Evolutionary conservation across 352 stramenopile species (phyloP), one percentile per base, ranked within the genome.

Genomic region (Albugo laibachii): DNA sequence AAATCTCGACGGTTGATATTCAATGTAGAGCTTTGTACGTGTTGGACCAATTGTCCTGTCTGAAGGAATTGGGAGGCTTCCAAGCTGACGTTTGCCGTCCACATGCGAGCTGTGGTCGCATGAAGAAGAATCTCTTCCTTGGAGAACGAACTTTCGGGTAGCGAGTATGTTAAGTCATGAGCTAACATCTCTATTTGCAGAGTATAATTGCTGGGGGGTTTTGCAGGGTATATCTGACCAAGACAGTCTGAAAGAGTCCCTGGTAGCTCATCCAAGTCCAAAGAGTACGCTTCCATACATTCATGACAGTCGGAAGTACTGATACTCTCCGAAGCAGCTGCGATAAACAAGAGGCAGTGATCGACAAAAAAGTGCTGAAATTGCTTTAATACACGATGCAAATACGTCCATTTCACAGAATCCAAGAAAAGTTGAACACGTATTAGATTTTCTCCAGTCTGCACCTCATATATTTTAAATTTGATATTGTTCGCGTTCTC

Each of bases 381-480:
- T 50, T 92, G 79, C 47, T 92, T 92, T 61, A 82, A 84, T 31
- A 92, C 68, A 27, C 79, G 74, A 54, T 89, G 79, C 20, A 92
- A 57, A 41, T 92, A 88, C 37, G 74, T 59, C n/a, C 84, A 54
- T 46, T 73, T 82, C 10, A 89, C 68, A 1, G 79, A 83, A 47
- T 92, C 79, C 18, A 92, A 56, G 24, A 31, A 31, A 10, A 31
- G 3, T 31, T 31, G 24, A 10, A 31, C 8, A 10, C 24, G 24
- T 31, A 8, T 3, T 75, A 74, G 45, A 69, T 43, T 24, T 57
- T 37, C 2, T 58, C 42, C 10, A 49, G 2, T 5, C 41, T 34
- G 13, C 12, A 18, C 5, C 16, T 19, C 38, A 43, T 24, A 43
- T 10, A 43, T 8, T 43, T 40, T 56, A 66, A 43, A 74, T 56